phyloP scores from a whole-genome alignment of 257 asterid species.

The Eustoma russellianum region DNA sequence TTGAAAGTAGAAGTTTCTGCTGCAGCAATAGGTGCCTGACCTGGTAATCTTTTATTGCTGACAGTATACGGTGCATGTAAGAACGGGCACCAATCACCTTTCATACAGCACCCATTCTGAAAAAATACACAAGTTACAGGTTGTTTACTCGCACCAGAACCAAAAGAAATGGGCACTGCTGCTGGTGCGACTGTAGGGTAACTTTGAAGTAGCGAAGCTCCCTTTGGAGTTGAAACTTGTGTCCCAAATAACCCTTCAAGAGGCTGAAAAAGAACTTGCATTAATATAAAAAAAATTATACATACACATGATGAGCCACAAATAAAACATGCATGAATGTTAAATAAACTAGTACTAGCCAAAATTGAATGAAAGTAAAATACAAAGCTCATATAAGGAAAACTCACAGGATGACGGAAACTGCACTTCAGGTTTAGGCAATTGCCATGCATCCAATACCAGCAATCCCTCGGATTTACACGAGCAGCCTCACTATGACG shows the following conservation, averaged over 20 bases:
- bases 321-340: neutral
- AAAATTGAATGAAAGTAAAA: neutral
- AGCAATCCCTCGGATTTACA: conserved; percentile 86
- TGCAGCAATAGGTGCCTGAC: conserved; percentile 10
- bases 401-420: conserved; percentile 86
- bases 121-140: conserved; percentile 68
- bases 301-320: neutral
- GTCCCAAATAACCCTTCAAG: conserved; percentile 67
- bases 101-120: conserved; percentile 64
- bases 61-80: conserved; percentile 47
- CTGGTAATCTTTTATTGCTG: conserved; percentile 35
- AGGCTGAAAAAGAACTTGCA: conserved; percentile 39
- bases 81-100: conserved; percentile 87
- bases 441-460: conserved; percentile 70
- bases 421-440: conserved; percentile 80
- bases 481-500: conserved; percentile 86
- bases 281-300: neutral
- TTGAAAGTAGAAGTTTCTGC: conserved; percentile 13
- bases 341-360: neutral
- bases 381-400: neutral
- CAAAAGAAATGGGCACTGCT: conserved; percentile 24
- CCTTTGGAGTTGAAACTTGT: conserved; percentile 42
- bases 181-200: conserved; percentile 33
- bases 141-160: conserved; percentile 42
- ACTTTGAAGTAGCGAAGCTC: conserved; percentile 29